Evolutionary conservation across 345 rosid genomes (phyloP).

Genomic region (Lepidium africanum): DNA sequence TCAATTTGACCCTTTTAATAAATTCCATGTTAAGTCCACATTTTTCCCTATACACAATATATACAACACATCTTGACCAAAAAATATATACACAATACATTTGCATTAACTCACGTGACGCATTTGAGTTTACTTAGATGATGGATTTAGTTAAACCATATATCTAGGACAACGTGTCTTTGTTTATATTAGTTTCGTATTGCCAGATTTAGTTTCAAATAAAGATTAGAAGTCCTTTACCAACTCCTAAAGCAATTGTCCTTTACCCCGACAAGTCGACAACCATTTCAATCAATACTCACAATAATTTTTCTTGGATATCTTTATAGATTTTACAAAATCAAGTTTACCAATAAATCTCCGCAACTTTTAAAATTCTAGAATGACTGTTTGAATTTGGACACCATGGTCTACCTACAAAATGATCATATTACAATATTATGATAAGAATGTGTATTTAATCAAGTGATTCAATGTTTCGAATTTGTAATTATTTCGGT

Average conservation of each 20-base stretch:
- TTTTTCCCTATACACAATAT: too few relatives aligned
- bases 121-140: background rate
- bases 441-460: too few relatives aligned
- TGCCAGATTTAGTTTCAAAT: conserved; percentile 1
- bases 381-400: background rate
- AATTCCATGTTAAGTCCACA: too few relatives aligned
- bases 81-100: too few relatives aligned
- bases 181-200: background rate
- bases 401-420: background rate
- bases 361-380: background rate
- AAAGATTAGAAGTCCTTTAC: conserved; percentile 2
- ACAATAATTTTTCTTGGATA: conserved; percentile 8
- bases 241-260: conserved; percentile 28
- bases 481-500: too few relatives aligned
- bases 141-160: background rate
- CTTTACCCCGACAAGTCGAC: conserved; percentile 27
- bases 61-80: too few relatives aligned
- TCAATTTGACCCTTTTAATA: too few relatives aligned
- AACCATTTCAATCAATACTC: conserved; percentile 7
- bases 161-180: background rate
- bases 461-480: too few relatives aligned
- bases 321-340: background rate
- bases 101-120: background rate
- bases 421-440: background rate
- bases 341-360: background rate